Evolutionary conservation across 495 filamentous ascomycete genomes (phyloP).

Genomic region (Pyrenula aspistea): DNA sequence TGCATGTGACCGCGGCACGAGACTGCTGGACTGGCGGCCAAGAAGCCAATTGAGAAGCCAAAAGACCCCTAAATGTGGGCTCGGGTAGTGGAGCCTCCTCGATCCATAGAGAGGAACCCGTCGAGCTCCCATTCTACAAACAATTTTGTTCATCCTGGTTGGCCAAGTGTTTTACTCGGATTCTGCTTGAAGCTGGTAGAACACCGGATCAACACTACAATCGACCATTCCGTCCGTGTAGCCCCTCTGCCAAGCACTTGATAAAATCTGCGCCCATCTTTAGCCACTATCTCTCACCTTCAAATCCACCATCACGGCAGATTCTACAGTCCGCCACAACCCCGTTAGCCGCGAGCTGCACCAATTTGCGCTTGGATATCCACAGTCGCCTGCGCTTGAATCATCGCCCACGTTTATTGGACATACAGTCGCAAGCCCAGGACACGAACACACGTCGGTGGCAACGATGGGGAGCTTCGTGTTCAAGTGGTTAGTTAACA

Average conservation of each 20-base stretch:
- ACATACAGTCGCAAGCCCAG: constrained; percentile 4
- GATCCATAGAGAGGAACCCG: too few relatives aligned
- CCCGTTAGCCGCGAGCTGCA: constrained; percentile 10
- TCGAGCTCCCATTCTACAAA: too few relatives aligned
- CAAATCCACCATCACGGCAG: not conserved
- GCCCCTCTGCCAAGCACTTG: too few relatives aligned
- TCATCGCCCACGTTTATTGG: constrained; percentile 1
- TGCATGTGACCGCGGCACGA: not conserved
- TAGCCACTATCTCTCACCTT: not conserved
- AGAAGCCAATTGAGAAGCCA: not conserved
- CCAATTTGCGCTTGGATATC: constrained; percentile 16
- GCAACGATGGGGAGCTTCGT: constrained; percentile 37
- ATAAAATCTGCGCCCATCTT: too few relatives aligned
- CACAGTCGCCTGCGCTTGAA: constrained; percentile 7
- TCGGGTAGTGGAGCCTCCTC: too few relatives aligned
- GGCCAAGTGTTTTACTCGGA: too few relatives aligned
- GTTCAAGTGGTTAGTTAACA: constrained; percentile 39
- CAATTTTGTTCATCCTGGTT: too few relatives aligned
- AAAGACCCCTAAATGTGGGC: not conserved
- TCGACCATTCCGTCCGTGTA: too few relatives aligned
- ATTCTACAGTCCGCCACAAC: constrained; percentile 4
- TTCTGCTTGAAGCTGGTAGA: too few relatives aligned
- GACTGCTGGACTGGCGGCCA: not conserved
- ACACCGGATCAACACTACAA: too few relatives aligned
- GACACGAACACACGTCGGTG: not conserved